Conservation (phyloP, 1,284 basidiomycete genomes). For the Mycosarcoma maydis region DNA sequence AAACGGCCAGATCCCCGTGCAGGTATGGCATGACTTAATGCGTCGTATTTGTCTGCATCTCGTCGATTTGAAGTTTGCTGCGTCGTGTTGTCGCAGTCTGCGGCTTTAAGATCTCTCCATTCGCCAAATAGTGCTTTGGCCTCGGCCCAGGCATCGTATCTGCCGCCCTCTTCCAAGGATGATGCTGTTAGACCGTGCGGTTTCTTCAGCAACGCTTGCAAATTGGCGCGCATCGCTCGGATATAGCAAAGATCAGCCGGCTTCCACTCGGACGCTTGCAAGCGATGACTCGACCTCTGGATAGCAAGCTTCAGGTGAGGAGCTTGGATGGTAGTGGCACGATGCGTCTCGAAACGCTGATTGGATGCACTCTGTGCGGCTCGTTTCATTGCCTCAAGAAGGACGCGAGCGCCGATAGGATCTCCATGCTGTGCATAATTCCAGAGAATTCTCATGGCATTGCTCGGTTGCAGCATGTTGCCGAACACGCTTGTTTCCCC, state of each 20-base stretch:
- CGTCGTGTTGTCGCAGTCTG: not conserved
- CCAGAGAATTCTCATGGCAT: constrained; percentile 17
- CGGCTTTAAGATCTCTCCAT: constrained; percentile 8
- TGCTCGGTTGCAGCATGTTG: constrained; percentile 1
- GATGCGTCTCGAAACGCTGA: not conserved
- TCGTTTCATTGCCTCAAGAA: constrained; percentile 28
- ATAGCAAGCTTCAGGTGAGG: not conserved
- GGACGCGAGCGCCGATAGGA: constrained; percentile 20
- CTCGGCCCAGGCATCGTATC: constrained; percentile 29
- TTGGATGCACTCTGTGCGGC: constrained; percentile 5
- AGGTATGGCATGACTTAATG: not conserved
- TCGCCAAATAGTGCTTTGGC: constrained; percentile 17
- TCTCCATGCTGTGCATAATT: constrained; percentile 11
- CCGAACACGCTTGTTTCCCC: constrained; percentile 11
- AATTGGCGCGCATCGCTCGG: constrained; percentile 24
- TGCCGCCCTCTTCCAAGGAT: not conserved
- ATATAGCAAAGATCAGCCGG: constrained; percentile 18
- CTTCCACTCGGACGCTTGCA: constrained; percentile 8
- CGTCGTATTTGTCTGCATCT: not conserved
- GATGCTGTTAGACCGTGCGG: constrained; percentile 24
- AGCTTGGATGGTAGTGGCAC: not conserved
- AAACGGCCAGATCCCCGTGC: not conserved
- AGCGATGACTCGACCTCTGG: not conserved
- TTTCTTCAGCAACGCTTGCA: not conserved
- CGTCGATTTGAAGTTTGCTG: not conserved